phyloP scores from a whole-genome alignment of 768 basidiomycete genomes.

The Phylloporus sp. region DNA sequence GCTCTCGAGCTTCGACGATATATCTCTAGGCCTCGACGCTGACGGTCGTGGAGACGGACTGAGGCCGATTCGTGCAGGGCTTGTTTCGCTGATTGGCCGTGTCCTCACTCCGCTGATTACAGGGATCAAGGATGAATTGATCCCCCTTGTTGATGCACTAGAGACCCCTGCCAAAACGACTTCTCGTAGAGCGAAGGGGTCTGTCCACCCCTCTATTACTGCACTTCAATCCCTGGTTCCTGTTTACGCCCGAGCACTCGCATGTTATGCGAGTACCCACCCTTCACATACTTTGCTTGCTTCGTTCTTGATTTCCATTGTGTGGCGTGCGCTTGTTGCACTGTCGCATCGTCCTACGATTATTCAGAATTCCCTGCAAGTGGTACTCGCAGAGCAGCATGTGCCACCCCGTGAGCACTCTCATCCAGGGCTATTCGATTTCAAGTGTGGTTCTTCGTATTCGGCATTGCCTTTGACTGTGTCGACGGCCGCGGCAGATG shows the following conservation, averaged over 20 bases:
- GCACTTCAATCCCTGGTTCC: slow-evolving; percentile 59
- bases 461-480: slow-evolving; percentile 53
- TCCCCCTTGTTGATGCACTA: slow-evolving; percentile 59
- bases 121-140: slow-evolving; percentile 58
- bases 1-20: slow-evolving; percentile 63
- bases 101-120: slow-evolving; percentile 62
- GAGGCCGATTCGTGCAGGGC: slow-evolving; percentile 63
- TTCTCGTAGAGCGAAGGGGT: slow-evolving; percentile 14
- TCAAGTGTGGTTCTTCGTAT: slow-evolving; percentile 64
- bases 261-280: slow-evolving; percentile 50
- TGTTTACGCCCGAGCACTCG: slow-evolving; percentile 54
- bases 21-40: slow-evolving; percentile 56
- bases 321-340: slow-evolving; percentile 74
- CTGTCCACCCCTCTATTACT: slow-evolving; percentile 55
- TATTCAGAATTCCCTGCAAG: slow-evolving; percentile 37
- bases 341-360: slow-evolving; percentile 57
- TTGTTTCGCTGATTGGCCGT: slow-evolving; percentile 63
- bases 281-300: slow-evolving; percentile 61
- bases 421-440: slow-evolving; percentile 55
- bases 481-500: slow-evolving; percentile 53
- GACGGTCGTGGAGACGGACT: slow-evolving; percentile 67
- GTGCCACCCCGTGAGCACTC: slow-evolving; percentile 42
- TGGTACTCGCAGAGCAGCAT: slow-evolving; percentile 33
- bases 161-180: slow-evolving; percentile 41
- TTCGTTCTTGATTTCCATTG: slow-evolving; percentile 64